These are phyloP conservation scores for Juncus effusus DNA, from an alignment of 176 grass and related monocot species.

Conservation along the genomic window DNA sequence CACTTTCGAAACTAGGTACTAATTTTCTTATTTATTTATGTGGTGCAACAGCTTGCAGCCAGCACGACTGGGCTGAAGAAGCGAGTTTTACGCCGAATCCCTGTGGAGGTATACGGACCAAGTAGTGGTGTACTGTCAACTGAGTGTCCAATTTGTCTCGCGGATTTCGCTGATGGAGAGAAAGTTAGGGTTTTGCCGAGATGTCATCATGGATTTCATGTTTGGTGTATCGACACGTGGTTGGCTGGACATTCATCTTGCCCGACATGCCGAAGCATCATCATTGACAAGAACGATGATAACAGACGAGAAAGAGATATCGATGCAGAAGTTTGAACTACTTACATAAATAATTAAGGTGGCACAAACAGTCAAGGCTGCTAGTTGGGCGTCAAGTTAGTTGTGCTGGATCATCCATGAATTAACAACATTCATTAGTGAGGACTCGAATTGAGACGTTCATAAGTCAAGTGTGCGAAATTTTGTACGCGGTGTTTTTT, in stretches of 20 bases:
- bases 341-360: too few relatives aligned
- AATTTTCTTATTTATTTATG: too few relatives aligned
- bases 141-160: conserved; percentile 72
- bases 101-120: conserved; percentile 49
- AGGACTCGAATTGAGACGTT: too few relatives aligned
- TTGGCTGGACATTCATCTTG: conserved; percentile 56
- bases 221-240: conserved; percentile 66
- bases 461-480: too few relatives aligned
- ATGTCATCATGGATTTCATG: conserved; percentile 69
- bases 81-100: conserved; percentile 48
- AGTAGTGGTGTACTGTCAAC: conserved; percentile 12
- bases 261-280: conserved; percentile 55
- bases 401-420: too few relatives aligned
- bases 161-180: conserved; percentile 66
- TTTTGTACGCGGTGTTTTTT: too few relatives aligned
- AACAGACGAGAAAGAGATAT: background rate
- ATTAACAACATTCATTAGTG: too few relatives aligned
- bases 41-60: too few relatives aligned
- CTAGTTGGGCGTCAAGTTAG: too few relatives aligned
- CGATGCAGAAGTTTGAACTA: too few relatives aligned
- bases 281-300: conserved; percentile 24
- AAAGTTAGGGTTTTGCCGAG: conserved; percentile 65
- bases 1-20: too few relatives aligned
- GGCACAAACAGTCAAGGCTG: too few relatives aligned
- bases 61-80: conserved; percentile 34